Evolutionary conservation across 2,329 filamentous ascomycete species (phyloP).

Genomic region (Pseudonectria foliicola): DNA sequence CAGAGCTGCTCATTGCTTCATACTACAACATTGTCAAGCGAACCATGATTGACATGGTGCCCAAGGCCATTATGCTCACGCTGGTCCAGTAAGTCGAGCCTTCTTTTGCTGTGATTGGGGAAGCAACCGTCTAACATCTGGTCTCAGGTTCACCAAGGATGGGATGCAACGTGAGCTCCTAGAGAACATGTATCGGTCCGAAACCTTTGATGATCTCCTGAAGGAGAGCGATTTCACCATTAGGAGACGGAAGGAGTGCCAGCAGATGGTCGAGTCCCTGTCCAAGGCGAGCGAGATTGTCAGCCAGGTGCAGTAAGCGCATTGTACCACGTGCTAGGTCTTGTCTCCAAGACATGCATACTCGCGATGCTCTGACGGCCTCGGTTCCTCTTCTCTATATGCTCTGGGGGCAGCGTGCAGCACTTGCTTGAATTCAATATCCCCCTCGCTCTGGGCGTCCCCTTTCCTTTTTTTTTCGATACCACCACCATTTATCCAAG

Average conservation of each 20-base stretch:
- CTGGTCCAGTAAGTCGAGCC: conserved; percentile 73
- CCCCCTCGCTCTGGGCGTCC: background rate
- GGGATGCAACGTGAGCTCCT: conserved; percentile 97
- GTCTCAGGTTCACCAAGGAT: conserved; percentile 77
- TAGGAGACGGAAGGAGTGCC: conserved; percentile 91
- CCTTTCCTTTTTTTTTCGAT: conserved; percentile 27
- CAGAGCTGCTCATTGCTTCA: conserved; percentile 88
- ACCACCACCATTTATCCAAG: conserved; percentile 27
- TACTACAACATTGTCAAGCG: conserved; percentile 98
- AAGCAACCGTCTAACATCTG: conserved; percentile 11
- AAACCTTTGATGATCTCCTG: conserved; percentile 85
- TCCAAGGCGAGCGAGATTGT: conserved; percentile 91
- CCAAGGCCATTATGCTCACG: conserved; percentile 97
- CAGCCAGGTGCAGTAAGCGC: conserved; percentile 59
- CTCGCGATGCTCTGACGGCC: conserved; percentile 6
- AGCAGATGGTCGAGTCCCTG: conserved; percentile 97
- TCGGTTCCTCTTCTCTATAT: conserved; percentile 4
- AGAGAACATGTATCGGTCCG: conserved; percentile 92
- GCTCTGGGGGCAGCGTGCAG: conserved; percentile 2
- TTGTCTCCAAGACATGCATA: conserved; percentile 10
- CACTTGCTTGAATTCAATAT: too few species aligned
- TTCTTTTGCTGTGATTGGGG: background rate
- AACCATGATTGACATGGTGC: conserved; percentile 99
- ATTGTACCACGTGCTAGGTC: conserved; percentile 3
- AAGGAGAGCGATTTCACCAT: conserved; percentile 98